Evolutionary conservation across 805 yeast species (phyloP).

Genomic region (Wickerhamiella vanderwaltii): DNA sequence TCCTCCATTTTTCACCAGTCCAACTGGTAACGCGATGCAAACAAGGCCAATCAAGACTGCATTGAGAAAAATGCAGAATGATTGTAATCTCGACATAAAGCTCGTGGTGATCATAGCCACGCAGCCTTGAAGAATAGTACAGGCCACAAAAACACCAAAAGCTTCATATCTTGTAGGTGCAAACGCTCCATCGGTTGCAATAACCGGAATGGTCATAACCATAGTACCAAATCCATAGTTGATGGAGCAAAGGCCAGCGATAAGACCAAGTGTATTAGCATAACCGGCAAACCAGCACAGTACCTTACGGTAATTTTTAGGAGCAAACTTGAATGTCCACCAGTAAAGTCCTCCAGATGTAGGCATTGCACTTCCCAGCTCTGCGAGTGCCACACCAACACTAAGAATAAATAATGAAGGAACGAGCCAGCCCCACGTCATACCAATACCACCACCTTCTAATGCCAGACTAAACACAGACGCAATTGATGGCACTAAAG

Average conservation of each 20-base stretch:
- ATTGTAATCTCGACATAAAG: slow-evolving; percentile 46
- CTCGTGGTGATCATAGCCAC: slow-evolving; percentile 47
- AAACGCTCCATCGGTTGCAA: slow-evolving; percentile 24
- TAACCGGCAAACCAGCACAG: slow-evolving; percentile 54
- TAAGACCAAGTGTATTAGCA: slow-evolving; percentile 52
- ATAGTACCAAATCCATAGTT: slow-evolving; percentile 62
- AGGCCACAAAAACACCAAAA: slow-evolving; percentile 57
- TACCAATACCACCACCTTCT: slow-evolving; percentile 50
- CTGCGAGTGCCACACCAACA: slow-evolving; percentile 52
- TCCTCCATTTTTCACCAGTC: slow-evolving; percentile 24
- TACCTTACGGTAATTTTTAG: slow-evolving; percentile 39
- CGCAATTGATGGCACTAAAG: slow-evolving; percentile 46
- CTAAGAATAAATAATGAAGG: slow-evolving; percentile 43
- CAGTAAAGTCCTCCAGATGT: slow-evolving; percentile 66
- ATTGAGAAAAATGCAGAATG: slow-evolving; percentile 45
- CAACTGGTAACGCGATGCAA: slow-evolving; percentile 54
- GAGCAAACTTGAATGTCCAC: slow-evolving; percentile 59
- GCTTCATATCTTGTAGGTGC: slow-evolving; percentile 43
- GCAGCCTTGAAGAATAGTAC: slow-evolving; percentile 40
- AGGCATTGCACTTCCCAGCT: slow-evolving; percentile 56
- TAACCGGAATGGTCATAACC: slow-evolving; percentile 28
- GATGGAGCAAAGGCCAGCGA: slow-evolving; percentile 56
- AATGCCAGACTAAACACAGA: slow-evolving; percentile 42
- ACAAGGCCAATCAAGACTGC: slow-evolving; percentile 40
- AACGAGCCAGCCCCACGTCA: slow-evolving; percentile 64